Evolutionary conservation across 1,284 basidiomycete species (phyloP), one percentile per base, ranked within the genome.

Genomic region (Meira nashicola): DNA sequence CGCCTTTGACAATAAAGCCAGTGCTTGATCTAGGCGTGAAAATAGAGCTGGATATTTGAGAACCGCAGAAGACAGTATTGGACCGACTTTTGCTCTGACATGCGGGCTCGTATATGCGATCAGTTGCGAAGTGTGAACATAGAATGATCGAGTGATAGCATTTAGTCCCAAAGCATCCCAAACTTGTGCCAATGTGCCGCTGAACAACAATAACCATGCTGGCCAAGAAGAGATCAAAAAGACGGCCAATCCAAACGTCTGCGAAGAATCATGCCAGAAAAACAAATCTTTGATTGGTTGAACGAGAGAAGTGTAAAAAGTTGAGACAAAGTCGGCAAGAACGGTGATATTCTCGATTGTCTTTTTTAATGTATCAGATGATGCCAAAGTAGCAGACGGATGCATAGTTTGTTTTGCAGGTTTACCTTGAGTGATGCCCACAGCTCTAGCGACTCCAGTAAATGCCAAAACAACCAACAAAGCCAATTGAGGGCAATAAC

Each of bases 191-290:
- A 33, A 33, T 33, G 28, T 33, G 28, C 28, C 28, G 28, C 73
- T 53, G 63, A 76, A 66, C 21, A 67, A 70, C 8, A 71, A 50
- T 7, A 77, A 63, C 68, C 73, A 77, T 8, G 73, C 8, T 3
- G 75, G 75, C 70, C 73, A 77, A 28, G 75, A 67, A 1, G 62
- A 54, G n/a, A 77, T 48, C 28, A 77, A 53, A 52, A 77, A 76
- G 39, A 66, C 58, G 15, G 68, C 67, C 6, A 68, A 53, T 14
- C 67, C 65, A 40, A 64, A 57, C 5, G 71, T 71, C 11, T 49
- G 62, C 51, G 59, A 53, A 6, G 64, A 65, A 10, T 64, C 60
- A 38, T 68, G 62, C 73, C 72, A 72, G 12, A 62, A 63, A 17
- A 77, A 43, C 17, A 74, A 59, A 33, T 60, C 53, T 19, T 60